Base-by-base conservation (phyloP, 306 rosid species). In the Senna siamea region DNA sequence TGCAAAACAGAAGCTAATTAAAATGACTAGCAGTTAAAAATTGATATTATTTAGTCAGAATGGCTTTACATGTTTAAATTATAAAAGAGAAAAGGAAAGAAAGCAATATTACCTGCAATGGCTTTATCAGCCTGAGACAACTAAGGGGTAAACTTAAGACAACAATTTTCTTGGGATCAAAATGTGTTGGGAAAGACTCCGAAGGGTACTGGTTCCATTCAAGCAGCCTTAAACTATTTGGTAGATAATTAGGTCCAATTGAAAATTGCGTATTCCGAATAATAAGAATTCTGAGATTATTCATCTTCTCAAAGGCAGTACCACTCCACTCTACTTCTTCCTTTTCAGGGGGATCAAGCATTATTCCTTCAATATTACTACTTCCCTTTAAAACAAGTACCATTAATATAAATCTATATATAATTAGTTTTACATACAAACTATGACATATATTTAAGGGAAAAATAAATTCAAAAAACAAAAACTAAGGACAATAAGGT, bases 171-270 rank as follows among this genome's bases (percentile, higher is more conserved):
- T 1, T 2, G 6, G 73, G 77, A 71, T 62, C 5, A 53, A 70
- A 78, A 1, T 20, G 0, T 19, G 40, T n/a, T 0, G 77, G 81
- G 13, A 78, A 32, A 30, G 57, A 18, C 72, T 61, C 10, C 0
- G 58, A 70, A 5, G 77, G 72, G 32, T 41, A 70, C 2, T 47
- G 14, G 13, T 71, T 15, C 82, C 82, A 78, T 1, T 78, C 73
- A 15, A 78, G 34, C 12, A 71, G 15, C 6, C 69, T 17, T 20
- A 78, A 54, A 54, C 3, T 15, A 34, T 72, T 78, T 5, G 82
- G 77, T 3, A 78, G 30, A 72, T 54, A 10, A 18, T 9, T 54
- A 19, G 78, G 78, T 1, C 22, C 68, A 1, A 4, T 10, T 7
- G 18, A 55, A 71, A 72, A 78, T 10, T 3, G 4, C 15, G 69